phyloP scores from a whole-genome alignment of 306 rosid genomes.

The Astragalus membranaceus region DNA sequence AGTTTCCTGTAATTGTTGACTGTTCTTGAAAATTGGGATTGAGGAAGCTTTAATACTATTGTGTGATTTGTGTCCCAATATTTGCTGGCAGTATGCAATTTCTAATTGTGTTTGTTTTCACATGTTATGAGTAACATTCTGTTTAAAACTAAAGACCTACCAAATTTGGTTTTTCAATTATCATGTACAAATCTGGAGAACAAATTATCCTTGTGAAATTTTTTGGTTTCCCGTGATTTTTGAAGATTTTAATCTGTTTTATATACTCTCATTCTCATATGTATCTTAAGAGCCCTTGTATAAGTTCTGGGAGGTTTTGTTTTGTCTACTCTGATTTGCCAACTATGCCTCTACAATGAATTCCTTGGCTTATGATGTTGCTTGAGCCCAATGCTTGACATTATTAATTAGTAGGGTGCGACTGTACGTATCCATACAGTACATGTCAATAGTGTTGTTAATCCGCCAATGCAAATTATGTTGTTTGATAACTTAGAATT shows the following conservation, averaged over 20 bases:
- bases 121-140: background rate
- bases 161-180: background rate
- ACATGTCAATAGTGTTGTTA: no score
- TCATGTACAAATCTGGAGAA: background rate
- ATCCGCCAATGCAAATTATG: no score
- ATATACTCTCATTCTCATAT: background rate
- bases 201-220: background rate
- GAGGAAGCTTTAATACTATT: no score
- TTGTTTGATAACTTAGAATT: no score
- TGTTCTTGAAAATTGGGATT: no score
- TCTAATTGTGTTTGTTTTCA: no score
- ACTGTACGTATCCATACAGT: background rate
- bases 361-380: slow-evolving; percentile 3
- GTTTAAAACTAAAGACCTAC: background rate
- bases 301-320: background rate
- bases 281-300: background rate
- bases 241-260: background rate
- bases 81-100: no score
- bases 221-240: background rate
- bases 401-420: background rate
- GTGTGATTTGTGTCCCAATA: no score
- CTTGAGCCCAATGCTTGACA: background rate
- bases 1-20: no score
- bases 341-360: slow-evolving; percentile 7
- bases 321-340: slow-evolving; percentile 6